phyloP scores from a whole-genome alignment of 2,329 filamentous ascomycete species.

The Venturia pyrina region DNA sequence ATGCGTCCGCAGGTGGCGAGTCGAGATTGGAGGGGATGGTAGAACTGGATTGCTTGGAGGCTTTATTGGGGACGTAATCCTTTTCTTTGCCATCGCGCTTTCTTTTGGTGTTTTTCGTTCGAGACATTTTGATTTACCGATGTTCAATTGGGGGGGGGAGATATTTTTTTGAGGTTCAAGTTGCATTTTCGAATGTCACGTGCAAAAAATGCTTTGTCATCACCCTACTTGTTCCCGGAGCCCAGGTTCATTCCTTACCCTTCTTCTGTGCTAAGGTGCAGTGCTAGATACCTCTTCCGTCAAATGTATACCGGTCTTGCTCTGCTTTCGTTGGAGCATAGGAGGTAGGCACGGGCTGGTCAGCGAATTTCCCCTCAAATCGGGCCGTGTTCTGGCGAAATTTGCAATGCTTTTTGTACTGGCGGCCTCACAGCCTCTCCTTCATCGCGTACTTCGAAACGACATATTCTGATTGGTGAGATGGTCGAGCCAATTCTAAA shows the following conservation, averaged over 20 bases:
- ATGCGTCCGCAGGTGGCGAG: not conserved
- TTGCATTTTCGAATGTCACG: not conserved
- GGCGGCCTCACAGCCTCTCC: too few relatives aligned
- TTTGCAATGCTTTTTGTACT: too few relatives aligned
- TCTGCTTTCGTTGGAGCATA: not conserved
- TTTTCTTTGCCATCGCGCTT: not conserved
- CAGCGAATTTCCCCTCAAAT: too few relatives aligned
- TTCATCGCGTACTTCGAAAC: too few relatives aligned
- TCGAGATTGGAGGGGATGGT: not conserved
- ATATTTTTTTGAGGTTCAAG: not conserved
- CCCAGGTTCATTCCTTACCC: too few relatives aligned
- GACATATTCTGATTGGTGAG: too few relatives aligned
- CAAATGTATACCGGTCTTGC: too few relatives aligned
- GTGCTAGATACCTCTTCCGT: too few relatives aligned
- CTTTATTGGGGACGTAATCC: not conserved
- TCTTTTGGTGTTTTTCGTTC: conserved; percentile 4
- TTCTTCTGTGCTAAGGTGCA: not conserved
- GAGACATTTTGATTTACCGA: not conserved
- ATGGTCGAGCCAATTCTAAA: too few relatives aligned
- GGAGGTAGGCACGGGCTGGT: not conserved
- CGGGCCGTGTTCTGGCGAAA: too few relatives aligned
- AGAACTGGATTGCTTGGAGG: conserved; percentile 3
- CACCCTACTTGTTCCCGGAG: too few relatives aligned
- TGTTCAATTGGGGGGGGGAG: not conserved
- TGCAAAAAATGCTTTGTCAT: not conserved